Evolutionary conservation across 331 rosid species (phyloP).

Genomic region (Malus hybrid): DNA sequence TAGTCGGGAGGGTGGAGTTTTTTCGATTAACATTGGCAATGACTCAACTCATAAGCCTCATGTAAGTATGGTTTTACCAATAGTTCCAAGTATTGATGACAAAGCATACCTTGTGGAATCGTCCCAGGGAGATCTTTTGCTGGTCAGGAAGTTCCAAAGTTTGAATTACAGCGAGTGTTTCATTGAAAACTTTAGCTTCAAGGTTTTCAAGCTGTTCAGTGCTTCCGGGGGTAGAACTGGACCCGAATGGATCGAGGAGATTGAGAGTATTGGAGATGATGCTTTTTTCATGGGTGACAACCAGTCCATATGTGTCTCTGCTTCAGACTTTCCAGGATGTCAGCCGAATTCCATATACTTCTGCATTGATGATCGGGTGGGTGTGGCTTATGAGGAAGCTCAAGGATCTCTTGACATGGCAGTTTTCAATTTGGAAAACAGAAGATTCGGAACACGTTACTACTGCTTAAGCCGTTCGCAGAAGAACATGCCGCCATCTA

Average conservation of each 20-base stretch:
- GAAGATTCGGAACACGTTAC: background rate
- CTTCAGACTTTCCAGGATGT: background rate
- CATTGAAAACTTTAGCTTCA: background rate
- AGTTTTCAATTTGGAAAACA: background rate
- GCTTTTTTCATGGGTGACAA: background rate
- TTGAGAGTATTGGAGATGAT: background rate
- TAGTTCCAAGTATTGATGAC: background rate
- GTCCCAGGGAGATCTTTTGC: background rate
- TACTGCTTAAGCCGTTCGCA: background rate
- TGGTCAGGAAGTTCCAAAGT: background rate
- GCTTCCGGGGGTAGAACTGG: background rate
- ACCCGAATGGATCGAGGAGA: background rate
- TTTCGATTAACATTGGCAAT: background rate
- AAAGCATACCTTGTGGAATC: background rate
- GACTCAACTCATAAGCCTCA: background rate
- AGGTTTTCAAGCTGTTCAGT: background rate
- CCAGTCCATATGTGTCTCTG: background rate
- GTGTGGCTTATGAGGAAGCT: background rate
- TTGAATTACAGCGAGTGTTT: background rate
- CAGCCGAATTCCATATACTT: slow-evolving; percentile 4
- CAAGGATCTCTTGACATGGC: background rate
- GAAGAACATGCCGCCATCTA: background rate
- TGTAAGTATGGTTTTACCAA: background rate
- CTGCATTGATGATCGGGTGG: background rate
- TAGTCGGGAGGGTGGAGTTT: background rate